phyloP scores from a whole-genome alignment of 495 filamentous ascomycete genomes.

The Penicillium ochrochloron region DNA sequence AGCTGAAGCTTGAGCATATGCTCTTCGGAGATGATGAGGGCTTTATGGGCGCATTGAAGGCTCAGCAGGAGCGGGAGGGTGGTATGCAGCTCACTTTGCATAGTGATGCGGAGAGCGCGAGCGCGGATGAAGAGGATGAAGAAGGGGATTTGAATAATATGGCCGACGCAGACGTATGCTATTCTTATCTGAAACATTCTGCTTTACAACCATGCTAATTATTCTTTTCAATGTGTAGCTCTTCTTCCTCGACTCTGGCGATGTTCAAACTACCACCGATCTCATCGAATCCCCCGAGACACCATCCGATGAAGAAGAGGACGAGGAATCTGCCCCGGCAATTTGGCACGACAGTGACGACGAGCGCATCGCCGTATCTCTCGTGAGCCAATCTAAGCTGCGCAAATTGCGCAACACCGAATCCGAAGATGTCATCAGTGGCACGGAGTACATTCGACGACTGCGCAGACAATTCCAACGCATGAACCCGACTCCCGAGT shows the following conservation, averaged over 20 bases:
- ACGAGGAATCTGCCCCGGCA: constrained; percentile 46
- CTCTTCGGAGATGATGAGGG: constrained; percentile 85
- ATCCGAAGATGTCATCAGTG: constrained; percentile 81
- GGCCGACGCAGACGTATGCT: constrained; percentile 43
- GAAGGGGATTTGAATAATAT: constrained; percentile 61
- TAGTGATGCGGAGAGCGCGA: constrained; percentile 40
- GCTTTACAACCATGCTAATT: background rate
- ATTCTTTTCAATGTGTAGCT: constrained; percentile 47
- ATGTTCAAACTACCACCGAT: constrained; percentile 51
- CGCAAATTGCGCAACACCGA: constrained; percentile 81
- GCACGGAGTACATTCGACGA: constrained; percentile 80
- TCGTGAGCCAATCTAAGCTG: constrained; percentile 71
- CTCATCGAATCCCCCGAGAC: constrained; percentile 38
- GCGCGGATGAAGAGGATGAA: constrained; percentile 37
- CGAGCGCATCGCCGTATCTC: constrained; percentile 80
- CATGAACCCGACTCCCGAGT: constrained; percentile 78
- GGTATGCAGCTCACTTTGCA: constrained; percentile 39
- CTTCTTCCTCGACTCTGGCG: constrained; percentile 72
- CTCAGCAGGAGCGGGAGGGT: constrained; percentile 39
- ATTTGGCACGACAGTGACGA: constrained; percentile 98
- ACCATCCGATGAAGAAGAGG: constrained; percentile 42
- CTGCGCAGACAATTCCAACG: constrained; percentile 81
- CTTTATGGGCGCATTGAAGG: constrained; percentile 72
- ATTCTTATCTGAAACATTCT: too few species aligned
- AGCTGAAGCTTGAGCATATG: constrained; percentile 81